Evolutionary conservation across 2,329 filamentous ascomycete genomes (phyloP).

Genomic region (Colletotrichum tabaci): DNA sequence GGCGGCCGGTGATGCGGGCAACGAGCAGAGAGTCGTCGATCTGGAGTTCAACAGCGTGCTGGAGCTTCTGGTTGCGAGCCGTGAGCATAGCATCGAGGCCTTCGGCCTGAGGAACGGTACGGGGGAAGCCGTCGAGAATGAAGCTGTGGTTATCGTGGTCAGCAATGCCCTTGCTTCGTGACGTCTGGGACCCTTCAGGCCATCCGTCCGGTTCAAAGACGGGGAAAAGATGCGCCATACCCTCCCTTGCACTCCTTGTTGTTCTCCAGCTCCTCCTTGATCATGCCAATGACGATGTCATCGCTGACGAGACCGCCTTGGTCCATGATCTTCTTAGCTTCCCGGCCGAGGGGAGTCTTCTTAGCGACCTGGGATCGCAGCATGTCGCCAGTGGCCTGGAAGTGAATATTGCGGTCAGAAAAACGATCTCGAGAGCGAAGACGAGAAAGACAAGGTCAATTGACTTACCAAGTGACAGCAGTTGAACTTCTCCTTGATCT

Average conservation of each 20-base stretch:
- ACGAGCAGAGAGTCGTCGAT: conserved; percentile 96
- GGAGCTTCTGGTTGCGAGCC: conserved; percentile 84
- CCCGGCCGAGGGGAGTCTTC: conserved; percentile 93
- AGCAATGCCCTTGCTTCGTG: conserved; percentile 7
- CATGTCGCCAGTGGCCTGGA: conserved; percentile 97
- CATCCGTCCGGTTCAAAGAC: not conserved
- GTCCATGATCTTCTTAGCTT: conserved; percentile 99
- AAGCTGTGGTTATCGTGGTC: conserved; percentile 73
- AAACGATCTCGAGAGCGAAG: not conserved
- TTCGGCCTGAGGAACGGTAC: conserved; percentile 95
- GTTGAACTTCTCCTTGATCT: conserved; percentile 97
- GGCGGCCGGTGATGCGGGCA: conserved; percentile 94
- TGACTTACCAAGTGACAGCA: conserved; percentile 92
- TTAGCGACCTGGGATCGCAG: conserved; percentile 97
- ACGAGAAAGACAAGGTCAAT: conserved; percentile 43
- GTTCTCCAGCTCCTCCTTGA: conserved; percentile 94
- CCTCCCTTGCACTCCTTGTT: conserved; percentile 98
- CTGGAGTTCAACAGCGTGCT: conserved; percentile 96
- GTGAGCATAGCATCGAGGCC: conserved; percentile 93
- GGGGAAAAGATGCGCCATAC: conserved; percentile 65
- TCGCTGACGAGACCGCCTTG: conserved; percentile 97
- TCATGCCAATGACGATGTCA: conserved; percentile 99
- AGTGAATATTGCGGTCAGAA: conserved; percentile 42
- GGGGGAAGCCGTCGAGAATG: conserved; percentile 98
- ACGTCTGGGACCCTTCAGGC: conserved; percentile 3